phyloP scores from a whole-genome alignment of 192 early-diverging fungal genomes.

The Coemansia sp. region DNA sequence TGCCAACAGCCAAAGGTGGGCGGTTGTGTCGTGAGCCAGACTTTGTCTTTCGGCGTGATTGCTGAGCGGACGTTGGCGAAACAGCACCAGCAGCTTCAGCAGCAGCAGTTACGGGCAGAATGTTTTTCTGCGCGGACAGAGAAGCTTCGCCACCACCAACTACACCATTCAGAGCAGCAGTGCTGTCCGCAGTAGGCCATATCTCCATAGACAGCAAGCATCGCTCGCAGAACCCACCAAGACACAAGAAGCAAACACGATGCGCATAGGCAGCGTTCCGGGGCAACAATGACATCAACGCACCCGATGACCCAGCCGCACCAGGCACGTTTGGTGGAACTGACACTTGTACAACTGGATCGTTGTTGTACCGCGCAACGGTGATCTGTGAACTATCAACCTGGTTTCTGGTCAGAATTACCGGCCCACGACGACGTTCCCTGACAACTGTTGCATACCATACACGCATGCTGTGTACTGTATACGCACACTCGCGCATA shows the following conservation, averaged over 20 bases:
- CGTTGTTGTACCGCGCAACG: neutral
- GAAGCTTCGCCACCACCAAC: neutral
- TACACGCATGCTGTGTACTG: conserved; percentile 34
- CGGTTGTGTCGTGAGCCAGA: neutral
- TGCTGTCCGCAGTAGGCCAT: conserved; percentile 30
- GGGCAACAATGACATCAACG: neutral
- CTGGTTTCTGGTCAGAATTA: conserved; percentile 10
- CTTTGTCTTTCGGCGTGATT: neutral
- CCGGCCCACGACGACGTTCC: conserved; percentile 36
- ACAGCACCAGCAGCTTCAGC: neutral
- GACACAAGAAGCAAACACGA: conserved; percentile 49
- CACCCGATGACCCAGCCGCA: neutral
- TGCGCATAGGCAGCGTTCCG: conserved; percentile 25
- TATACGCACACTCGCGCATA: conserved; percentile 31
- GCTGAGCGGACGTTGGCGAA: neutral
- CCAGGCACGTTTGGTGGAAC: neutral
- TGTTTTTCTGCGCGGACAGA: neutral
- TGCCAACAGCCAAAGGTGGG: neutral
- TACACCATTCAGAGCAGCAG: neutral
- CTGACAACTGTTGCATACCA: conserved; percentile 43
- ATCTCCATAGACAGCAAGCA: conserved; percentile 50
- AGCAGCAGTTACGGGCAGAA: neutral
- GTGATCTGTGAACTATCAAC: conserved; percentile 1
- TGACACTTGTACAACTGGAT: neutral
- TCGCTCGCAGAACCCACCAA: conserved; percentile 47